Percentiles rank a stretch among this genome's conserved stretches.
phyloP scores from a whole-genome alignment of 495 filamentous ascomycete species.

The Podospora pseudoanserina region DNA sequence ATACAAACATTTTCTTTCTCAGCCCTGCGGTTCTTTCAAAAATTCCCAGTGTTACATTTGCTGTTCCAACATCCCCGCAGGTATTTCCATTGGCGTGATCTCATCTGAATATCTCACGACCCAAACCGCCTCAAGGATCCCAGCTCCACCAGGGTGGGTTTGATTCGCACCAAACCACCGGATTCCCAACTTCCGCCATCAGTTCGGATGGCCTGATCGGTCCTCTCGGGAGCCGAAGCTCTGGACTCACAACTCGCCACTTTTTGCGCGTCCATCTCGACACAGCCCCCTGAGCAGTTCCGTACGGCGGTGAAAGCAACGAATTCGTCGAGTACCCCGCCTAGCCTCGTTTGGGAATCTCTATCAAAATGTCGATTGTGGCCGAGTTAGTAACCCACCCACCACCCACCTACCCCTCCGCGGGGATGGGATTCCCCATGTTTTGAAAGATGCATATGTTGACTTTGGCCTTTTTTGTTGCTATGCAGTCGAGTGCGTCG shows the following conservation, averaged over 20 bases:
- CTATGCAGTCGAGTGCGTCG: constrained; percentile 66
- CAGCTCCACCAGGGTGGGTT: background rate
- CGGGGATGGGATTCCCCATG: background rate
- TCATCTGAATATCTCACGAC: constrained; percentile 19
- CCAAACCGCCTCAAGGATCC: constrained; percentile 15
- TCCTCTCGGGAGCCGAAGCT: constrained; percentile 9
- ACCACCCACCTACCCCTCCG: constrained; percentile 8
- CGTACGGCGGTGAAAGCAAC: constrained; percentile 10
- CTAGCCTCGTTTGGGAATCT: constrained; percentile 17
- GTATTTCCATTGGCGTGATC: constrained; percentile 16
- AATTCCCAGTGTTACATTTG: background rate
- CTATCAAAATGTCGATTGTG: constrained; percentile 58
- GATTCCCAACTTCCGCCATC: constrained; percentile 22
- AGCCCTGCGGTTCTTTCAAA: constrained; percentile 1
- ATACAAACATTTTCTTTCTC: constrained; percentile 1
- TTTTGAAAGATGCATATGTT: constrained; percentile 9
- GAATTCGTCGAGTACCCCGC: constrained; percentile 4
- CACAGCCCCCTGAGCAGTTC: background rate
- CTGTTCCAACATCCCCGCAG: background rate
- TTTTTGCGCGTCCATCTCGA: constrained; percentile 24
- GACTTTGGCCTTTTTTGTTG: constrained; percentile 10
- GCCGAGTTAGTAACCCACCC: constrained; percentile 53
- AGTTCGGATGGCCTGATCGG: constrained; percentile 29
- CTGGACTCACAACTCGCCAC: constrained; percentile 28
- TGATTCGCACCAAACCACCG: constrained; percentile 17